Base-by-base conservation (phyloP, 495 filamentous ascomycete genomes). In the Neurospora terricola region DNA sequence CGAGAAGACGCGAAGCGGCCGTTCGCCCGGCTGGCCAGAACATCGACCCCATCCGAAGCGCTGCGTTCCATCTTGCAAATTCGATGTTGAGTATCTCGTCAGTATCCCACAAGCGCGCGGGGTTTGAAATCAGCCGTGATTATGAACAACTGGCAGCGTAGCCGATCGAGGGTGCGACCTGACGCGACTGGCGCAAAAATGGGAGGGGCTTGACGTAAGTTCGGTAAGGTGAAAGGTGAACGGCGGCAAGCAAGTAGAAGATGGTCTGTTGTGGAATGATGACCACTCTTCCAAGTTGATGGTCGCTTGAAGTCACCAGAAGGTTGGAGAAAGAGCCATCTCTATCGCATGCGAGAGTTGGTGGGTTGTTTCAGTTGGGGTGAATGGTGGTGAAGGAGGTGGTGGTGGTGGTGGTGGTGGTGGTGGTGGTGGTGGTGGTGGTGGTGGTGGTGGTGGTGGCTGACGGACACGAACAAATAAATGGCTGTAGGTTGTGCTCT, bases 1-100 rank as follows among this genome's bases (percentile, higher is more conserved):
- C 77, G 69, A 0, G 76, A 76, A 16, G 79, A 75, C 2, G 73
- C 73, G 70, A 75, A 72, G 68, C 76, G 76, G 69, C 73, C 70
- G 45, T 75, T 79, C 6, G 72, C 14, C 34, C 45, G 73, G 11
- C 73, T 62, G 23, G 66, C 38, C 40, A 69, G 18, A n/a, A 66
- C 69, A 48, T 73, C 71, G 43, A 62, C n/a, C 30, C 71, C 71
- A 7, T 75, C 76, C 34, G 68, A 30, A n/a, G 30, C 59, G 48
- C 74, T 72, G 73, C 70, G 76, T n/a, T 82, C 78, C 79, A 80
- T 81, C 23, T 27, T 75, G 48, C 54, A 62, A 62, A 34, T 62
- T 12, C 54, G 27, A 62, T 18, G 27, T 62, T 18, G 54, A 11
- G 54, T 62, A 34, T 62, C 12, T 62, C 54, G 23, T 34, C 54